Percentiles rank a stretch among this genome's conserved stretches.
phyloP scores from a whole-genome alignment of 768 basidiomycete genomes.

The Trametes maxima region DNA sequence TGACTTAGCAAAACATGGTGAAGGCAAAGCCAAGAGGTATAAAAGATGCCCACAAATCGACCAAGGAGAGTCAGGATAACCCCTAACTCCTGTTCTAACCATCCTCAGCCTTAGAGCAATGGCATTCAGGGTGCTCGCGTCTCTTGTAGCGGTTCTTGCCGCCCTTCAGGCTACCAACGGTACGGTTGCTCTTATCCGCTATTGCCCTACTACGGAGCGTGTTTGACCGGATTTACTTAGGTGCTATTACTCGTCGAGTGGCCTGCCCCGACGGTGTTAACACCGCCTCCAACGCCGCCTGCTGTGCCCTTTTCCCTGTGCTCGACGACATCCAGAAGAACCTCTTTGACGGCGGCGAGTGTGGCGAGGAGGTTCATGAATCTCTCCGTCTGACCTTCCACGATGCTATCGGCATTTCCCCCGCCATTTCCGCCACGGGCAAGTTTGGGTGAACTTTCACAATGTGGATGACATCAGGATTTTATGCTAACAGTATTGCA shows the following conservation, averaged over 20 bases:
- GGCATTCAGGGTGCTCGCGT: constrained; percentile 16
- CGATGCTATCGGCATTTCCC: constrained; percentile 25
- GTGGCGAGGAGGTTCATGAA: constrained; percentile 37
- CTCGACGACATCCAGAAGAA: constrained; percentile 32
- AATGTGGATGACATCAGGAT: not conserved
- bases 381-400: constrained; percentile 32
- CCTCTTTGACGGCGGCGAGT: constrained; percentile 37
- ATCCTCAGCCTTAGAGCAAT: constrained; percentile 1
- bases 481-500: too few relatives aligned
- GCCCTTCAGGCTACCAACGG: constrained; percentile 22
- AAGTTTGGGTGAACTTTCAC: constrained; percentile 4
- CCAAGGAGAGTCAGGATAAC: constrained; percentile 5
- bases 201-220: not conserved
- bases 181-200: not conserved
- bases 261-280: constrained; percentile 19
- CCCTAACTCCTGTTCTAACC: not conserved
- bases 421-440: constrained; percentile 8
- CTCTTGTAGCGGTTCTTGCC: constrained; percentile 9
- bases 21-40: not conserved
- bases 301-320: constrained; percentile 16
- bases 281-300: constrained; percentile 17
- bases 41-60: not conserved
- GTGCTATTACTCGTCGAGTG: constrained; percentile 22
- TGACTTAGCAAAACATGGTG: not conserved
- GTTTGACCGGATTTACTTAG: not conserved